Conservation (phyloP, 371 early-diverging fungal species). For the Haplosporangium sp. region DNA sequence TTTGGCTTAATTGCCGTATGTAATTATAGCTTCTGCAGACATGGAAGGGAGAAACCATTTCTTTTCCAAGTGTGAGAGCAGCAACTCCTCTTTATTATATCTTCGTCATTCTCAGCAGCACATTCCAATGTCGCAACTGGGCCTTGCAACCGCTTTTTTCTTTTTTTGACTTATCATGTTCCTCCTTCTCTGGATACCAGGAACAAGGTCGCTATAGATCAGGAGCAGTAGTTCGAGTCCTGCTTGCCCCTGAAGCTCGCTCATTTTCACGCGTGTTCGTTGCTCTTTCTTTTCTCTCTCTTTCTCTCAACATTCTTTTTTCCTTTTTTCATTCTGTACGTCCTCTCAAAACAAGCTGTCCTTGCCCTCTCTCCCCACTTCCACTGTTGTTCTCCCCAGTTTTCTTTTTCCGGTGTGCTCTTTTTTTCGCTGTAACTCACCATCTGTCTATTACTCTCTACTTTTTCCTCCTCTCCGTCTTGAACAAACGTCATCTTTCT, state of each 20-base stretch:
- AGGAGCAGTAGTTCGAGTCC: neutral
- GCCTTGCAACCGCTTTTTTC: neutral
- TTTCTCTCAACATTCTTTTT: neutral
- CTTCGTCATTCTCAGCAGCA: neutral
- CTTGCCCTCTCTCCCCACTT: neutral
- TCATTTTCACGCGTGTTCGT: conserved; percentile 14
- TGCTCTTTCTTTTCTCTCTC: conserved; percentile 11
- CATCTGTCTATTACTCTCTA: conserved; percentile 9
- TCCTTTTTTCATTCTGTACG: no score
- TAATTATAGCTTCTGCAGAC: neutral
- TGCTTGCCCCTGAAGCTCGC: neutral
- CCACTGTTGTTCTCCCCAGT: neutral
- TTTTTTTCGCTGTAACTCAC: conserved; percentile 17
- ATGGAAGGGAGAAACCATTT: neutral
- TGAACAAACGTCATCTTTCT: conserved; percentile 5
- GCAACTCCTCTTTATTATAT: neutral
- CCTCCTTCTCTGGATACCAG: neutral
- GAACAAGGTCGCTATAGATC: neutral
- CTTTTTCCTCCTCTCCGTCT: conserved; percentile 15
- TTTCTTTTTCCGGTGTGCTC: neutral
- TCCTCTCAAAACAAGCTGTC: no score
- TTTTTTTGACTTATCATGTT: neutral
- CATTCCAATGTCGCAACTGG: neutral
- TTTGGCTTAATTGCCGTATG: conserved; percentile 19
- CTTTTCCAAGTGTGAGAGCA: neutral